These are phyloP conservation scores for Cucurbita ficifolia DNA, from an alignment of 306 rosid genomes.

Conservation along the genomic window DNA sequence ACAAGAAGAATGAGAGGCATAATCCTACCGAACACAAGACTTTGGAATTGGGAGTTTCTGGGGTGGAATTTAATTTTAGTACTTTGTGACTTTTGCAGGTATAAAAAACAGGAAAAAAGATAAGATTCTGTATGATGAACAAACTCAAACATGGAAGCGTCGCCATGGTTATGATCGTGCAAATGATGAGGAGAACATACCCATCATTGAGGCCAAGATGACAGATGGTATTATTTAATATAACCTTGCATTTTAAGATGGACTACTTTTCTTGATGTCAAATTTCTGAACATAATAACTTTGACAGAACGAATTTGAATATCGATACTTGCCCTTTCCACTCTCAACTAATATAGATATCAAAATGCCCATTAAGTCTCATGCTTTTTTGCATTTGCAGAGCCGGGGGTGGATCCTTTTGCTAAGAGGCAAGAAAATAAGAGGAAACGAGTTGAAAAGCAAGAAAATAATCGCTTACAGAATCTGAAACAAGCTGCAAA, in stretches of 20 bases:
- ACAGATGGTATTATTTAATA: conserved; percentile 46
- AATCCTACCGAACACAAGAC: not conserved
- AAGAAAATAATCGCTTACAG: conserved; percentile 53
- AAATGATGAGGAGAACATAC: conserved; percentile 62
- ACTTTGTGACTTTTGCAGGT: conserved; percentile 27
- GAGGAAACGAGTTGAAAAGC: conserved; percentile 54
- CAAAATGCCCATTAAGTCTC: not conserved
- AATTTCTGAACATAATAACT: not conserved
- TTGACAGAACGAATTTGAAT: not conserved
- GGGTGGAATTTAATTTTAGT: not conserved
- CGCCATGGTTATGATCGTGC: conserved; percentile 69
- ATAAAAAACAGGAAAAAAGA: conserved; percentile 56
- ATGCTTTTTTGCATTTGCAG: conserved; percentile 22
- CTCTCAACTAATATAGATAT: not conserved
- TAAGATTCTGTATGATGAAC: conserved; percentile 51
- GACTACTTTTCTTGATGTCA: not conserved
- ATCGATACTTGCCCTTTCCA: not conserved
- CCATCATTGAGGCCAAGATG: conserved; percentile 68
- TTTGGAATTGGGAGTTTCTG: not conserved
- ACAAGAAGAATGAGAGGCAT: not conserved
- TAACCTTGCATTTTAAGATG: not conserved
- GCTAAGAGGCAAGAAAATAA: conserved; percentile 55
- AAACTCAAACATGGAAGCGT: conserved; percentile 64
- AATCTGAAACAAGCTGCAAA: conserved; percentile 76
- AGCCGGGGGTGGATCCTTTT: conserved; percentile 66